Conservation (phyloP, 306 rosid genomes). For the Neltuma alba region DNA sequence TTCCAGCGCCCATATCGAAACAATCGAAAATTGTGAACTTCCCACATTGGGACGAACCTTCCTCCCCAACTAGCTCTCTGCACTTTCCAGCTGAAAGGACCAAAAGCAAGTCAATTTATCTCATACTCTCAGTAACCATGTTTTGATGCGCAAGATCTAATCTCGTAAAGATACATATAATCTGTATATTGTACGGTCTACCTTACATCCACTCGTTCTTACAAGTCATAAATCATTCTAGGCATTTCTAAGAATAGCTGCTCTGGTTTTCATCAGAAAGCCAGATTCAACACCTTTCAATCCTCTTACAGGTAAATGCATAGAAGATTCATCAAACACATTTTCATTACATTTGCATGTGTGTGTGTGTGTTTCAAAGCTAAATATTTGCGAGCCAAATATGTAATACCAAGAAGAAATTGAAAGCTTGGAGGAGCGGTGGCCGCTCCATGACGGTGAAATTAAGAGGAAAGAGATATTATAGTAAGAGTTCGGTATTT, state of each 20-base stretch:
- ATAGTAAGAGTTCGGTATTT: neutral
- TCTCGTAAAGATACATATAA: neutral
- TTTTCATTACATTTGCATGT: too few relatives aligned
- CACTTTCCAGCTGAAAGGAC: slow-evolving; percentile 77
- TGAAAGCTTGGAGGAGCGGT: too few relatives aligned
- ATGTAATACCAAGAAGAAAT: too few relatives aligned
- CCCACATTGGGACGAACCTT: slow-evolving; percentile 82
- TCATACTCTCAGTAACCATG: neutral
- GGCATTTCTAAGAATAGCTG: neutral
- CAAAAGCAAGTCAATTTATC: neutral
- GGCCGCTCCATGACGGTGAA: too few relatives aligned
- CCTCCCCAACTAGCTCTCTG: slow-evolving; percentile 85
- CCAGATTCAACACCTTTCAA: neutral
- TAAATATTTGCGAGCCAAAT: too few relatives aligned
- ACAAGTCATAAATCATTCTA: neutral
- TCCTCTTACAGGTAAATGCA: neutral
- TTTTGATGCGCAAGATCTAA: neutral
- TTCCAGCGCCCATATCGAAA: slow-evolving; percentile 83
- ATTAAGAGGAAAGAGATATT: neutral
- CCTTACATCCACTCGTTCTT: neutral
- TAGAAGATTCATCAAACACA: neutral
- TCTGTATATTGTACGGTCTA: neutral
- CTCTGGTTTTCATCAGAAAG: neutral
- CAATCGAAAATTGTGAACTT: slow-evolving; percentile 76
- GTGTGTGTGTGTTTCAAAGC: too few relatives aligned